Evolutionary conservation across 768 basidiomycete genomes (phyloP), one percentile per base, ranked within the genome.

Genomic region (Sarcomyxa edulis): DNA sequence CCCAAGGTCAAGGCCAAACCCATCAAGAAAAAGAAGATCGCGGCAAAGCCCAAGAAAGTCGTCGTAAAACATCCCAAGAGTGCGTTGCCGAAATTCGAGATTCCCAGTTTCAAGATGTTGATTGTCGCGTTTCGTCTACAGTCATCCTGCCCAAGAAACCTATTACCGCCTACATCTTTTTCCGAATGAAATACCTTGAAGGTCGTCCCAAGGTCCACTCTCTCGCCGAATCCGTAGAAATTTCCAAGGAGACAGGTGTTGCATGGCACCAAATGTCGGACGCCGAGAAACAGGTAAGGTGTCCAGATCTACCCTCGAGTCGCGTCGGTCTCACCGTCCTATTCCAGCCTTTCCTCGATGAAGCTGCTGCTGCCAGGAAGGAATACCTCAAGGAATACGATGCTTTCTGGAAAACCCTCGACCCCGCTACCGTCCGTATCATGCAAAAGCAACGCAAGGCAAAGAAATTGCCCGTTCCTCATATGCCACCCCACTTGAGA

Each of bases 241-340:
- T 48, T 2, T n/a, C 51, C 10, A 59, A 40, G 40, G 42, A 53
- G 14, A 51, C 57, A 6, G 45, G 42, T 7, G 43, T 40, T 24
- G 36, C 42, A 3, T 71, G 68, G 69, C 51, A 32, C 1, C 42
- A 32, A 4, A 43, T 67, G n/a, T 43, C 64, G 4, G 49, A 47
- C 8, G 46, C 39, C 3, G 60, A 70, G 40, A 69, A 59, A 36
- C 48, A 66, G 47, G 68, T 66, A 23, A 16, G 54, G 39, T 16
- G 29, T 40, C 9, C 3, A 37, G n/a, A 20, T n/a, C 25, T 24
- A 11, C 2, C 7, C 18, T 19, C 18, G 20, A 32, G 35, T 33
- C 14, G 15, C 16, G 23, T n/a, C 15, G 6, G 15, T 16, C 7
- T 19, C 12, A 12, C 8, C 16, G 18, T 18, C 23, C 12, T 32